Conservation (phyloP, 78 protist species). For the Dictyostelium brefeldianum region DNA sequence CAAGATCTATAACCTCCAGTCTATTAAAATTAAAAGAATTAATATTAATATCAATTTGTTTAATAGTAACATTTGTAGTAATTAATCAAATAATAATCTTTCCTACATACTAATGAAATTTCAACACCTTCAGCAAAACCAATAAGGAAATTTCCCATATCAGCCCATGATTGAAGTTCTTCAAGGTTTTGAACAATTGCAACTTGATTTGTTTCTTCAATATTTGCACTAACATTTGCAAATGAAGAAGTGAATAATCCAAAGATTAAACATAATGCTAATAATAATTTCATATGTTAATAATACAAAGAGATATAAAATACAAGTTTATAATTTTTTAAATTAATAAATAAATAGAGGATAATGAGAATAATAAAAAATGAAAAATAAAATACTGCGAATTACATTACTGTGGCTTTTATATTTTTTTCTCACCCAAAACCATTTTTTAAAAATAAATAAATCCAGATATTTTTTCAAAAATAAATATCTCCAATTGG, state of each 20-base stretch:
- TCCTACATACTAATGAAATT: not conserved
- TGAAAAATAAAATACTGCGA: too few species aligned
- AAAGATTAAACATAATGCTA: not conserved
- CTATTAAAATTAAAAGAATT: not conserved
- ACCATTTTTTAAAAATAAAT: too few species aligned
- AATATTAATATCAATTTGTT: not conserved
- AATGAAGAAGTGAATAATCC: not conserved
- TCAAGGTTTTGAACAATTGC: not conserved
- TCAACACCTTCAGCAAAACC: slow-evolving; percentile 48
- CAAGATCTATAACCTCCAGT: not conserved
- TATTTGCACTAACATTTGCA: not conserved
- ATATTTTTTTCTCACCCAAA: too few species aligned
- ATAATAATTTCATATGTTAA: not conserved
- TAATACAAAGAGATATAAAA: not conserved
- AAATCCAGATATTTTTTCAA: too few species aligned
- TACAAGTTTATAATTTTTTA: too few species aligned
- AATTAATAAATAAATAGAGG: too few species aligned
- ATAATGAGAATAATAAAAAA: too few species aligned
- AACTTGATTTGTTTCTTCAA: not conserved
- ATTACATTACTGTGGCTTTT: too few species aligned
- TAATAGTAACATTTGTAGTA: not conserved
- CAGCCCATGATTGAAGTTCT: not conserved
- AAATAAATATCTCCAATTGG: too few species aligned
- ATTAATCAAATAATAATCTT: not conserved
- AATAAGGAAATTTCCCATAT: slow-evolving; percentile 7